Base-by-base conservation (phyloP, 345 rosid species). In the Litchi chinensis region DNA sequence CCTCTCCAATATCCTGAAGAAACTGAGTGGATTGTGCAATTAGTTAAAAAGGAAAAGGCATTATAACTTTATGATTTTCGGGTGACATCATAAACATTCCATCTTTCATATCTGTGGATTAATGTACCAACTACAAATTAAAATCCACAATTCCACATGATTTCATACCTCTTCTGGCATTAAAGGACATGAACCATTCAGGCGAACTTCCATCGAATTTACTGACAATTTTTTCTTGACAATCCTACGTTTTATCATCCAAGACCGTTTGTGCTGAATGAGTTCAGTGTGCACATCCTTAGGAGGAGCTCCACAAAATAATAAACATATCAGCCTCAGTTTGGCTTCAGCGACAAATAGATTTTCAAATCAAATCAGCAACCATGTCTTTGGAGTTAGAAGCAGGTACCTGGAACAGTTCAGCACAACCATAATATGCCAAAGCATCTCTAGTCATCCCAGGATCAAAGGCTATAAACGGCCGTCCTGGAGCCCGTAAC, bases 231-330 rank as follows among this genome's bases (percentile, higher is more conserved):
- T 91, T 32, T 97, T 97, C 84, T 93, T 92, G 44, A 92, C 88
- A 72, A 95, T 84, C 81, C 94, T 86, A 10, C 89, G 99, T 88
- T 92, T 95, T 72, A 85, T 86, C 97, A 93, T 90, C 99, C 97
- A 90, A 32, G 95, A 87, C 83, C 99, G 82, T 84, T 91, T 95
- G 82, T 95, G 99, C 83, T 92, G 99, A 89, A 95, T 95, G 70
- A 95, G 88, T 83, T 95, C 99, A 3, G 88, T 85, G 86, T 95
- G 99, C 77, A 95, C 99, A 91, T 95, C 99, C 98, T 95, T 86
- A 62, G 77, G 78, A 80, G 77, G 80, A 88, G 90, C 90, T 90
- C 93, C 90, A 89, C 91, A 74, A 81, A 68, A 85, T 54, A 81
- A 83, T 15, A 52, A 57, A 68, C 56, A 60, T 16, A 73, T 78